Percentiles rank a stretch among this genome's conserved stretches.
Evolutionary conservation across 2,329 filamentous ascomycete genomes (phyloP).

Genomic region (Colletotrichum tropicicola): DNA sequence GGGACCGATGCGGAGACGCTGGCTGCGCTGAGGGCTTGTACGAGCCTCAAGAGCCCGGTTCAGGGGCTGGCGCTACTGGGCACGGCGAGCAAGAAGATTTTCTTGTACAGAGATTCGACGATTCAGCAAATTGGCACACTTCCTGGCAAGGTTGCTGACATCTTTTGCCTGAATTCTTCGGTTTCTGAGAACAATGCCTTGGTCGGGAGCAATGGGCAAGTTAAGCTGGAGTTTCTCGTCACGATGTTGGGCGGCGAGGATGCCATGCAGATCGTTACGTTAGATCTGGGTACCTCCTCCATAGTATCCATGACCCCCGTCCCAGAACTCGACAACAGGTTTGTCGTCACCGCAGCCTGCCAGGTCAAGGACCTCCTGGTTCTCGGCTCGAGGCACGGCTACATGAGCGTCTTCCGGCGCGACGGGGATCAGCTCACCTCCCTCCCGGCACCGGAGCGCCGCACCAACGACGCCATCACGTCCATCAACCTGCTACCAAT

Average conservation of each 20-base stretch:
- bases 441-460: conserved; percentile 47
- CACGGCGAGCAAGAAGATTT: conserved; percentile 57
- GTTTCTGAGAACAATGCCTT: not conserved
- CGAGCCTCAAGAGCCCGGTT: conserved; percentile 52
- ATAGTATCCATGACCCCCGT: conserved; percentile 42
- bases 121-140: conserved; percentile 49
- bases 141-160: conserved; percentile 59
- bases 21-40: conserved; percentile 54
- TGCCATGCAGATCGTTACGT: conserved; percentile 50
- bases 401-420: conserved; percentile 49
- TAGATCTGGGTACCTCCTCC: conserved; percentile 42
- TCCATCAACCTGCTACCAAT: conserved; percentile 61
- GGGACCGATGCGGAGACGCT: conserved; percentile 42
- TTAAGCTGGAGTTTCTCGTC: conserved; percentile 48
- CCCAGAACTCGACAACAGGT: conserved; percentile 54
- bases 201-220: not conserved
- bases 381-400: conserved; percentile 64
- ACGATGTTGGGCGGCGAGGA: conserved; percentile 55
- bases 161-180: conserved; percentile 48
- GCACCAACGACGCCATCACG: conserved; percentile 73
- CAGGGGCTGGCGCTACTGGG: conserved; percentile 55
- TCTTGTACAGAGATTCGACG: conserved; percentile 47
- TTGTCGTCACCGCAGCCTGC: conserved; percentile 58
- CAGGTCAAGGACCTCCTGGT: conserved; percentile 52
- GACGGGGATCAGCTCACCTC: conserved; percentile 38